phyloP scores from a whole-genome alignment of 192 early-diverging fungal species.

The Gaertneriomyces sp. region DNA sequence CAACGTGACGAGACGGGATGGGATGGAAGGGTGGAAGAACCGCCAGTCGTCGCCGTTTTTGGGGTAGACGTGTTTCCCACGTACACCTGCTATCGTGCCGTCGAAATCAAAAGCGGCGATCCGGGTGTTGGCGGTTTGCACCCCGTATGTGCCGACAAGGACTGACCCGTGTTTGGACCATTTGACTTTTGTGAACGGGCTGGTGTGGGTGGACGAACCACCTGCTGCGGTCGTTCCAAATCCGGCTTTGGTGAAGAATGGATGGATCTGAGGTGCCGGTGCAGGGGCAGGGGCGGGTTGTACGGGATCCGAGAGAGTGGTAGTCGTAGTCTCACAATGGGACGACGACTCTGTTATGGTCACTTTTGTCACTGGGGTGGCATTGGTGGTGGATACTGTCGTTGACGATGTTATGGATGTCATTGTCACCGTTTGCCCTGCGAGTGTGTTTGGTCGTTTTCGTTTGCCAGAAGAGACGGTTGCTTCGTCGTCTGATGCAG shows the following conservation, averaged over 20 bases:
- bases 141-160: conserved; percentile 2
- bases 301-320: too few species aligned
- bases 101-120: conserved; percentile 78
- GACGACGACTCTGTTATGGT: too few species aligned
- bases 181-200: not conserved
- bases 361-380: too few species aligned
- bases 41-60: conserved; percentile 78
- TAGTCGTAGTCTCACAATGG: too few species aligned
- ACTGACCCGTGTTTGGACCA: conserved; percentile 10
- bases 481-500: too few species aligned
- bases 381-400: too few species aligned
- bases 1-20: conserved; percentile 55
- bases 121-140: conserved; percentile 26
- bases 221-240: not conserved
- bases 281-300: too few species aligned
- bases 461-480: too few species aligned
- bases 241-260: not conserved
- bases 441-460: too few species aligned
- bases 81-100: conserved; percentile 66
- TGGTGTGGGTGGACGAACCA: not conserved
- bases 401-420: too few species aligned
- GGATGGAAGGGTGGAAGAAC: conserved; percentile 59
- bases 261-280: not conserved
- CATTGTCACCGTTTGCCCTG: too few species aligned
- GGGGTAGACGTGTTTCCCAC: conserved; percentile 57